Base-by-base conservation (phyloP, 768 basidiomycete species). In the Russula compacta region DNA sequence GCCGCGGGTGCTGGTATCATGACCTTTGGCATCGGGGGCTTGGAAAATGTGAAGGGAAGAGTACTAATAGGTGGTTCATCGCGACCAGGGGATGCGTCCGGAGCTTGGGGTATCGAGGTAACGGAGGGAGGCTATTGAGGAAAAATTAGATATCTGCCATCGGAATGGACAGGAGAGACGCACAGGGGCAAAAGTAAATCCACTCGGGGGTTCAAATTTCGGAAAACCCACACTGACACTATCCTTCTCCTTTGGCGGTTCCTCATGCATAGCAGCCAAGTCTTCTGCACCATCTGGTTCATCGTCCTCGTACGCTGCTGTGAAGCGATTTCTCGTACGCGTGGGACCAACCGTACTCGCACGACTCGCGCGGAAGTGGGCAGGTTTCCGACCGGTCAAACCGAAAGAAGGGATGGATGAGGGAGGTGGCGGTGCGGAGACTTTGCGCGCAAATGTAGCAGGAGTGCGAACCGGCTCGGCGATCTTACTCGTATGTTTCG, bases 111-210 rank as follows among this genome's bases (percentile, higher is more conserved):
- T 48, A 63, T 59, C 39, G 55, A 42, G n/a, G 46, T 42, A 42
- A 59, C 42, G 17, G 55, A 58, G 2, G 50, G 57, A 9, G 53
- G 52, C 66, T 69, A 67, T 62, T 4, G 43, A n/a, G 55, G 19
- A 59, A 63, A 63, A 48, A 53, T 52, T 35, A 62, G n/a, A 57
- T 35, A 62, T 17, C 4, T 7, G n/a, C 11, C 10, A 36, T 29
- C 32, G 11, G 21, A 51, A 51, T 7, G 40, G 47, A 12, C 43
- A 21, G 43, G 46, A 29, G 60, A 43, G n/a, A 75, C 81, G 60
- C 64, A 83, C 83, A 64, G 83, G 81, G 6, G 83, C 80, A 66
- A 91, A 89, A 47, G 77, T 82, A 71, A 91, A 90, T 7, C 79
- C 82, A 56, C 76, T 71, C 19, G 86, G 82, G 42, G 84, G 75